Percentiles rank a stretch among this genome's conserved stretches.
Evolutionary conservation across 1,139 yeast species (phyloP).

Genomic region (Pichia sp.): DNA sequence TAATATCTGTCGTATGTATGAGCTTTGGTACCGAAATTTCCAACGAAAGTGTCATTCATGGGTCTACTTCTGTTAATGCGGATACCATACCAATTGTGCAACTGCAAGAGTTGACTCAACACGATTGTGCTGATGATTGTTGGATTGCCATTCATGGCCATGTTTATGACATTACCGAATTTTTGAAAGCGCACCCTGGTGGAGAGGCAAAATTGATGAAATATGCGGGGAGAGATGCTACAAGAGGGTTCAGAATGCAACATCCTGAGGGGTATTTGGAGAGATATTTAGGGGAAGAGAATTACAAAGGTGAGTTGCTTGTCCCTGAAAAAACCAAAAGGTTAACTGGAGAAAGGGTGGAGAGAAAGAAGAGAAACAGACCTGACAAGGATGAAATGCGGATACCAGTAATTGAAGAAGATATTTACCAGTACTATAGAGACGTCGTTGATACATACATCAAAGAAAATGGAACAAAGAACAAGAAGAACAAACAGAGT

Average conservation of each 20-base stretch:
- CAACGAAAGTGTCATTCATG: too few relatives aligned
- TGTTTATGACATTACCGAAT: conserved; percentile 62
- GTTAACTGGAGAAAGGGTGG: conserved; percentile 1
- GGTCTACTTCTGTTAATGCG: conserved; percentile 6
- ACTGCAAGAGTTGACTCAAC: conserved; percentile 39
- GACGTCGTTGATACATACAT: conserved; percentile 1
- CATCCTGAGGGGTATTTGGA: conserved; percentile 78
- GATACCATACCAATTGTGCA: conserved; percentile 13
- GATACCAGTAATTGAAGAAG: background rate
- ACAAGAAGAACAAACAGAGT: background rate
- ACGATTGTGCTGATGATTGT: conserved; percentile 49
- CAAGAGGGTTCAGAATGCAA: conserved; percentile 75
- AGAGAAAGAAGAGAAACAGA: background rate
- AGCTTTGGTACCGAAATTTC: too few relatives aligned
- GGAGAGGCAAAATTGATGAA: conserved; percentile 34
- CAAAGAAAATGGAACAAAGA: conserved; percentile 6
- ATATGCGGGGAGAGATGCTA: conserved; percentile 89
- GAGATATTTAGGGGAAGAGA: conserved; percentile 29
- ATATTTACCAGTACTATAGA: conserved; percentile 4
- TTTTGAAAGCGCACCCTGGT: conserved; percentile 33
- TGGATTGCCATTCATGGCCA: conserved; percentile 55
- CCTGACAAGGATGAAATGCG: background rate
- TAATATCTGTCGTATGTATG: too few relatives aligned
- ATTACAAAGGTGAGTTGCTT: conserved; percentile 17
- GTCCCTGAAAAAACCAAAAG: conserved; percentile 12